These are phyloP conservation scores for Cladosporium austrohemisphaericum DNA, from an alignment of 2,329 filamentous ascomycete genomes.

Conservation along the genomic window DNA sequence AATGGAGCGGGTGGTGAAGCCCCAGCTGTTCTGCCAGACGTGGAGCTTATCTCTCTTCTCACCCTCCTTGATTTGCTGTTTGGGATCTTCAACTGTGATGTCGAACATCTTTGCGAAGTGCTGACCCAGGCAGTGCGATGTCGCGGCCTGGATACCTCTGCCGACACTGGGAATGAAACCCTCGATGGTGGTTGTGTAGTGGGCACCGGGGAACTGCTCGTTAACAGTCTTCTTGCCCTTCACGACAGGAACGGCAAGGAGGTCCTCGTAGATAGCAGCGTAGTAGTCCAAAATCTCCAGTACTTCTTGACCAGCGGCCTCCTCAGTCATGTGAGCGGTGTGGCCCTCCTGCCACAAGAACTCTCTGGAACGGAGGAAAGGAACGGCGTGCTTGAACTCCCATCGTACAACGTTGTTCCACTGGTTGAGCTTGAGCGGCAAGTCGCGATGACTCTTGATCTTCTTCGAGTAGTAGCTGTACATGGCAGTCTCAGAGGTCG, in stretches of 20 bases:
- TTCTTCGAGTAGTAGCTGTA: slow-evolving; percentile 95
- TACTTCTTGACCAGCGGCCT: slow-evolving; percentile 78
- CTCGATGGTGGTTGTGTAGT: slow-evolving; percentile 95
- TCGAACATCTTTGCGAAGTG: slow-evolving; percentile 99
- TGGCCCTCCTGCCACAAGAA: slow-evolving; percentile 99
- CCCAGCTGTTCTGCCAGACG: slow-evolving; percentile 99
- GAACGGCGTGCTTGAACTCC: slow-evolving; percentile 90
- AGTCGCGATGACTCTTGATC: slow-evolving; percentile 93
- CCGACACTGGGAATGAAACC: slow-evolving; percentile 95
- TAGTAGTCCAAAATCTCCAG: slow-evolving; percentile 91
- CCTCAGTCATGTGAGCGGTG: slow-evolving; percentile 82
- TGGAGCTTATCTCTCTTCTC: slow-evolving; percentile 76
- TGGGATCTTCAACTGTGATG: slow-evolving; percentile 92
- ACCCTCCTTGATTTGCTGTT: slow-evolving; percentile 54
- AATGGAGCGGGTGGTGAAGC: slow-evolving; percentile 92
- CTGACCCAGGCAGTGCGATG: slow-evolving; percentile 90
- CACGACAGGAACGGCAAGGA: slow-evolving; percentile 91
- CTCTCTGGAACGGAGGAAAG: slow-evolving; percentile 86
- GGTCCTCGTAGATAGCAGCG: slow-evolving; percentile 84
- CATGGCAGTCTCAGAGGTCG: slow-evolving; percentile 76
- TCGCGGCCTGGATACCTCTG: slow-evolving; percentile 92
- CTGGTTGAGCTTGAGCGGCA: slow-evolving; percentile 91
- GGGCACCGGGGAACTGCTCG: slow-evolving; percentile 94
- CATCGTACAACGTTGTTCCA: slow-evolving; percentile 96
- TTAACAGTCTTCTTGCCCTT: slow-evolving; percentile 94